Evolutionary conservation across 73 alveolate genomes (phyloP).

Genomic region (Paramecium bursaria): DNA sequence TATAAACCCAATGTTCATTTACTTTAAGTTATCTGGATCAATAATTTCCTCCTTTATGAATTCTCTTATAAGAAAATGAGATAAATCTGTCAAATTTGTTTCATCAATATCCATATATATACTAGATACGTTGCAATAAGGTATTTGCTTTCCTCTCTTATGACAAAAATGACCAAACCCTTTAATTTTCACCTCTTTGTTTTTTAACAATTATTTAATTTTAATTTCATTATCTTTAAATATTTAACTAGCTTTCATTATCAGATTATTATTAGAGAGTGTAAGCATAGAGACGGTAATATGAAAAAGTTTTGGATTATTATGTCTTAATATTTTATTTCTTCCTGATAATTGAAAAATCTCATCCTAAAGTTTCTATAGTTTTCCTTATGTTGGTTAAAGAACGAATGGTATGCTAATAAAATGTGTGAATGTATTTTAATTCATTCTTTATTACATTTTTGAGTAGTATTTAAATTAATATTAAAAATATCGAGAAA

Average conservation of each 20-base stretch:
- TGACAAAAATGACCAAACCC: constrained; percentile 47
- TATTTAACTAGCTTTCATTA: constrained; percentile 47
- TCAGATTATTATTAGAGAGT: not conserved
- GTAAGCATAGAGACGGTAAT: constrained; percentile 49
- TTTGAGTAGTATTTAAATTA: no score
- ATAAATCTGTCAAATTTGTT: no score
- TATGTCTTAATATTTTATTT: constrained; percentile 18
- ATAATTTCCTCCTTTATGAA: no score
- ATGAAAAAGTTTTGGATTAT: constrained; percentile 45
- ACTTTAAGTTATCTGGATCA: no score
- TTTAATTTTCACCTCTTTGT: not conserved
- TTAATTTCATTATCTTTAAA: not conserved
- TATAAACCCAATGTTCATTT: no score
- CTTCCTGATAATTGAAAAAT: not conserved
- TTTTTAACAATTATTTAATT: not conserved
- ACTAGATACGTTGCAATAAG: no score
- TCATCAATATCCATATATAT: no score
- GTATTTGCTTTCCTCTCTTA: no score
- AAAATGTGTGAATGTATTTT: constrained; percentile 45
- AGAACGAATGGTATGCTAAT: constrained; percentile 25
- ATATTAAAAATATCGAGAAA: no score
- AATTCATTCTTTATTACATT: no score
- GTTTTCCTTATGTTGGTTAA: constrained; percentile 20
- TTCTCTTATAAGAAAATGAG: no score
- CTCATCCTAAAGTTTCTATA: not conserved